Evolutionary conservation across 805 yeast species (phyloP).

Genomic region (Candida pseudofarinosa): DNA sequence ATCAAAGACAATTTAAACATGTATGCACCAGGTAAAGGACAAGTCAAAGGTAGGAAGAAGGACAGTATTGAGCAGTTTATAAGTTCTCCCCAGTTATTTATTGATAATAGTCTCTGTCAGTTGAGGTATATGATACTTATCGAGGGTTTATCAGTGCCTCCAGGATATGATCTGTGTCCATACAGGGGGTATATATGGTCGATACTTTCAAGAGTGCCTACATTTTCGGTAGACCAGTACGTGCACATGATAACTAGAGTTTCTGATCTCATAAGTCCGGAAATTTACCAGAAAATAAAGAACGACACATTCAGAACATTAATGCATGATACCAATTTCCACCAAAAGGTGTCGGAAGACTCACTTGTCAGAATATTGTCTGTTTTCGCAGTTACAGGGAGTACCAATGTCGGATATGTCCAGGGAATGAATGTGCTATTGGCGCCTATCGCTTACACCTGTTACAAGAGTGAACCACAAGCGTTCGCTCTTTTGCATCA

Average conservation of each 20-base stretch:
- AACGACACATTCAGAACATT: conserved; percentile 86
- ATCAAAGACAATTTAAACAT: background rate
- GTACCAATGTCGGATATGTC: conserved; percentile 52
- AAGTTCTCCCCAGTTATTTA: conserved; percentile 30
- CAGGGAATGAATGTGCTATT: conserved; percentile 87
- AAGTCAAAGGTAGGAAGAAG: conserved; percentile 25
- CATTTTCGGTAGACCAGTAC: conserved; percentile 54
- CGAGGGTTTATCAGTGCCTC: conserved; percentile 39
- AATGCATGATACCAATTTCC: conserved; percentile 67
- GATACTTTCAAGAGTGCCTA: conserved; percentile 61
- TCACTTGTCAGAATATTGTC: conserved; percentile 65
- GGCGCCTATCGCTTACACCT: conserved; percentile 76
- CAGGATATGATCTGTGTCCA: conserved; percentile 52
- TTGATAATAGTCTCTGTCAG: conserved; percentile 32
- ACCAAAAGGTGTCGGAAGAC: conserved; percentile 62
- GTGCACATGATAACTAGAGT: conserved; percentile 49
- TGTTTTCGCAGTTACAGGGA: conserved; percentile 56
- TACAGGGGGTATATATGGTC: conserved; percentile 81
- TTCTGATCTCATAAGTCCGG: conserved; percentile 40
- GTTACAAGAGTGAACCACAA: conserved; percentile 74
- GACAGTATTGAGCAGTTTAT: conserved; percentile 37
- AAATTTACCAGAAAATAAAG: conserved; percentile 62
- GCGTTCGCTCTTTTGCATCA: conserved; percentile 70
- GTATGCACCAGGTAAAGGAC: conserved; percentile 2
- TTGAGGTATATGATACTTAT: conserved; percentile 36